Base-by-base conservation (phyloP, 176 grass and related monocot genomes). In the Oryza glumipatula region DNA sequence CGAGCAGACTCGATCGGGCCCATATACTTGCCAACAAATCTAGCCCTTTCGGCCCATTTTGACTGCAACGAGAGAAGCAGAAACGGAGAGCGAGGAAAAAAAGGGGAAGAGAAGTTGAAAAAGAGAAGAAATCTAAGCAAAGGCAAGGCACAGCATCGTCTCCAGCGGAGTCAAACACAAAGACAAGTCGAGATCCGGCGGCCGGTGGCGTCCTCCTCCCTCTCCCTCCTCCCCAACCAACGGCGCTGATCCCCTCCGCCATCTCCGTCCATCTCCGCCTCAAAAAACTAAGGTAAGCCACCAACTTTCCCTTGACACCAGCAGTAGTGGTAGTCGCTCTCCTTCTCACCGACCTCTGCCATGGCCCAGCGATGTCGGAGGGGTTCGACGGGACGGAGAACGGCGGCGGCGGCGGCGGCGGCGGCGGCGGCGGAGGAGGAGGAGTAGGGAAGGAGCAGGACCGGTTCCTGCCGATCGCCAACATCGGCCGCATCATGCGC, bases 401-500 rank as follows among this genome's bases (percentile, higher is more conserved):
- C 73, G 70, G 89, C 17, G 77, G 80, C 17, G 75, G 80, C 17
- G 75, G 73, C 1, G 45, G 60, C 49, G 78, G 64, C 1, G 82
- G 80, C 17, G 75, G 80, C 17, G 75, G 73, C 1, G 45, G 60
- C 49, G 78, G 64, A 1, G 82, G 73, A 0, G 75, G 60, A 49
- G 78, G 64, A 2, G 82, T 68, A 0, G 75, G 47, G 2, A 88
- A 81, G 85, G 93, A 95, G 78, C 93, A 88, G 82, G 93, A 95
- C 78, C 82, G 93, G 6, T 95, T 78, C 88, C 90, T 95, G 51
- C 90, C 93, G 14, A 92, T 95, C 70, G 93, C 90, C 21, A 95
- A 95, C 77, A 95, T 95, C 32, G 82, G 82, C 0, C 85, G 93
- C 56, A 92, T 95, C 83, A 95, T 95, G 85, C 86, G 93, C 64